Evolutionary conservation across 75 land plant species (phyloP).

Genomic region (Pinus albicaulis): DNA sequence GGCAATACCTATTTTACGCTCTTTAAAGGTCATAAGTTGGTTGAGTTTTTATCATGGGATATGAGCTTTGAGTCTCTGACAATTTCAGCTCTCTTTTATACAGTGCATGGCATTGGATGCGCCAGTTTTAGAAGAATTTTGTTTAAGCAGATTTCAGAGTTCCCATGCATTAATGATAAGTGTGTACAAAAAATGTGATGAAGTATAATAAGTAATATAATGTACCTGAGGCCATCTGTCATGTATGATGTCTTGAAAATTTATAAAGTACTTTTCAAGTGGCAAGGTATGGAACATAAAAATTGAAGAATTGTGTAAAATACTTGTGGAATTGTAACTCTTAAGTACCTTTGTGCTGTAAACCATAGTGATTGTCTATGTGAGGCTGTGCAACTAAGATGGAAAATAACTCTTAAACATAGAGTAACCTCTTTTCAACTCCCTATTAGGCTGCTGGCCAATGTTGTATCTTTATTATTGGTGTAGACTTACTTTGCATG

Average conservation of each 20-base stretch:
- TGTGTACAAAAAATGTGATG: background rate
- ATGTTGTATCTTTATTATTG: background rate
- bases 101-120: background rate
- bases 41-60: background rate
- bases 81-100: background rate
- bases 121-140: background rate
- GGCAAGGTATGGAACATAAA: background rate
- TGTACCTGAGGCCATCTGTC: background rate
- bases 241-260: background rate
- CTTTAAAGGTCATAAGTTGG: background rate
- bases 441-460: background rate
- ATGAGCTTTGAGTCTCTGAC: background rate
- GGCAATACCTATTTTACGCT: background rate
- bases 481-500: background rate
- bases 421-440: background rate
- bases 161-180: background rate
- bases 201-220: background rate
- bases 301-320: background rate
- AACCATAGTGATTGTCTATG: background rate
- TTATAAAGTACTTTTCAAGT: background rate
- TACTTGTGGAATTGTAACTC: background rate
- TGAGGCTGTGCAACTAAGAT: background rate
- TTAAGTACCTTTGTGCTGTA: background rate
- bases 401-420: background rate
- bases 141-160: background rate